phyloP scores from a whole-genome alignment of 2,329 filamentous ascomycete genomes.

The Alternaria sp. region DNA sequence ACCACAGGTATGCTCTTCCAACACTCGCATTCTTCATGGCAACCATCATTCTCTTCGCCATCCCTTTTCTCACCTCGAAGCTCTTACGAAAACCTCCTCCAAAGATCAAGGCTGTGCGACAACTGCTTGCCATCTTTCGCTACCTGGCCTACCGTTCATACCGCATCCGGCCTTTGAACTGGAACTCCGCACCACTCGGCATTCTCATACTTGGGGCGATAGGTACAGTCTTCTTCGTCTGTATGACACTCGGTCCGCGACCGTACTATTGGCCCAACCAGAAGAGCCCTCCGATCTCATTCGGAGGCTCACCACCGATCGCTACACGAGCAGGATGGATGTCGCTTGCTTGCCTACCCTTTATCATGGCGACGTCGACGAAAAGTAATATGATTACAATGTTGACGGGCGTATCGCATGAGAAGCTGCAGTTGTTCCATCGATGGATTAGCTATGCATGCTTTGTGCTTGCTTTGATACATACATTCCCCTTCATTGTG shows the following conservation, averaged over 20 bases:
- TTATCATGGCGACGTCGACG: constrained; percentile 52
- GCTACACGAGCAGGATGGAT: constrained; percentile 39
- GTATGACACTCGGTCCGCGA: constrained; percentile 30
- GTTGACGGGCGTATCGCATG: constrained; percentile 63
- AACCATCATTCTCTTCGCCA: constrained; percentile 56
- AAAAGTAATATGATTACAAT: constrained; percentile 64
- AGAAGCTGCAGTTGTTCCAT: constrained; percentile 57
- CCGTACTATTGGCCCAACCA: constrained; percentile 29
- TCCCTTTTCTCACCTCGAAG: constrained; percentile 47
- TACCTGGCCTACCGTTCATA: constrained; percentile 39
- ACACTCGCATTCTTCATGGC: constrained; percentile 62
- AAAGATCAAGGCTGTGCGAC: constrained; percentile 8
- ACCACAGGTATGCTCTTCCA: constrained; percentile 59
- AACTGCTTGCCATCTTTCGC: constrained; percentile 24
- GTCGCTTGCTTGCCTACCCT: constrained; percentile 36
- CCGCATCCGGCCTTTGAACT: constrained; percentile 23
- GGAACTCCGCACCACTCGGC: constrained; percentile 38
- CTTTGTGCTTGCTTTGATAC: constrained; percentile 62
- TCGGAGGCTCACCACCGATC: constrained; percentile 36
- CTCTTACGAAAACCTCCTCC: constrained; percentile 29
- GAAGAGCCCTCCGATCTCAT: constrained; percentile 1
- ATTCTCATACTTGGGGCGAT: constrained; percentile 29
- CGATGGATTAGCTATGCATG: constrained; percentile 52
- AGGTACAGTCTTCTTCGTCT: constrained; percentile 37
- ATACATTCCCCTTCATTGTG: constrained; percentile 67